Evolutionary conservation across 164 flowering plant species (phyloP), one percentile per base, ranked within the genome.

Genomic region (Saururus chinensis): DNA sequence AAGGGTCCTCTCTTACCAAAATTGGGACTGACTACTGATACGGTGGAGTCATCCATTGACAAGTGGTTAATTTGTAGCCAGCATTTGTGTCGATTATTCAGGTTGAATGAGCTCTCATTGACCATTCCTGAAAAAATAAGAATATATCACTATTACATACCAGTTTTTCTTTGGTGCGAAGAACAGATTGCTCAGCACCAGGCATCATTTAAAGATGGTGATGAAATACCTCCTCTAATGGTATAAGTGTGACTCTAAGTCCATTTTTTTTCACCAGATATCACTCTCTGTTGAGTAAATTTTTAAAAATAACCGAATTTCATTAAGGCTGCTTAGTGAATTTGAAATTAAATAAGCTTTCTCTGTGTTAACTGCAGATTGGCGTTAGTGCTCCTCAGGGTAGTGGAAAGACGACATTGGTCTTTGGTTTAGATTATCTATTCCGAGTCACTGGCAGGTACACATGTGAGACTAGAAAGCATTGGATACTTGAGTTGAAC

Each of bases 341-440:
- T 52, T 9, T 52, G 55, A 19, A 52, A 10, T 12, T 12, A 12
- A 2, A 12, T 63, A 9, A 9, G 4, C 56, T 51, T 68, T 53
- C 19, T 42, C 52, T 45, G 7, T 45, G 30, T 66, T 53, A 60
- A 51, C 59, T 77, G 72, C 83, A 93, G 99, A 88, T 93, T 75
- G 99, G 99, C 41, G 84, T 93, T 61, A 91, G 99, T 77, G 99
- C 99, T 22, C 99, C 99, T 60, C 99, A 93, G 80, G 99, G 99
- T 57, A 85, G 99, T 79, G 99, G 99, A 59, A 93, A 93, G 80
- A 91, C 99, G 20, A 90, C 99, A 19, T 93, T 93, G 58, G 99
- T 88, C 60, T 86, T 80, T 79, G 97, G 93, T 61, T 77, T 93
- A 56, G 82, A 84, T 56, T 82, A 80, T 74, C 93, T 93, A 71